phyloP scores from a whole-genome alignment of 1,284 basidiomycete genomes.

The Neonothopanus nambi region DNA sequence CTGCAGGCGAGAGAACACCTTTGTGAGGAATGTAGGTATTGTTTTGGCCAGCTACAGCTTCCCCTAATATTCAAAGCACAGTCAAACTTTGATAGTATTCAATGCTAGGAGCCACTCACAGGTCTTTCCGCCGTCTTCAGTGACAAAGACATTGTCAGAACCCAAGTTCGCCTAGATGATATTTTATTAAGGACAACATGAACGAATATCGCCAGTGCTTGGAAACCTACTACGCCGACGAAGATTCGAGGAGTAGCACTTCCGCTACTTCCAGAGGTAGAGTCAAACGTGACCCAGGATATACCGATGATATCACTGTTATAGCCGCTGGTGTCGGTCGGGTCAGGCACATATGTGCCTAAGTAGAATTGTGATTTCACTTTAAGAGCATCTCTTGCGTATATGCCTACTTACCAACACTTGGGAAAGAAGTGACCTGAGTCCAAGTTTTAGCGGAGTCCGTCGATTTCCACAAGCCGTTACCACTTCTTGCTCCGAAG shows the following conservation, averaged over 20 bases:
- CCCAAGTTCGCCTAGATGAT: constrained; percentile 40
- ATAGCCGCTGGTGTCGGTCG: constrained; percentile 55
- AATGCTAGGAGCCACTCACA: constrained; percentile 37
- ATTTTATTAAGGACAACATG: neutral
- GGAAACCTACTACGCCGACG: constrained; percentile 52
- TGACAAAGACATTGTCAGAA: constrained; percentile 54
- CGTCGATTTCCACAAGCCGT: constrained; percentile 49
- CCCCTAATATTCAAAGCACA: constrained; percentile 39
- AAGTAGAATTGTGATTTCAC: neutral
- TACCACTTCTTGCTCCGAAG: constrained; percentile 13
- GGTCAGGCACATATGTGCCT: constrained; percentile 59
- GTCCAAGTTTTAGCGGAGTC: constrained; percentile 57
- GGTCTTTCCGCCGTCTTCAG: constrained; percentile 54
- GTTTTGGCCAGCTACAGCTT: constrained; percentile 56
- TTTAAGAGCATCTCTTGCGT: neutral
- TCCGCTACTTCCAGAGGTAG: constrained; percentile 52
- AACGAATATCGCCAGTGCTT: neutral
- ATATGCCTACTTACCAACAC: constrained; percentile 40
- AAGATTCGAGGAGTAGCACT: constrained; percentile 63
- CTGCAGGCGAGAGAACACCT: constrained; percentile 58
- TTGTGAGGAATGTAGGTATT: constrained; percentile 63
- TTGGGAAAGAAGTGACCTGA: constrained; percentile 57
- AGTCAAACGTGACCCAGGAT: constrained; percentile 68
- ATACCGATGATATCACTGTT: constrained; percentile 58
- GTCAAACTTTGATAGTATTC: neutral